Conservation (phyloP, 1,139 yeast genomes). For the Suhomyces chickasaworum region DNA sequence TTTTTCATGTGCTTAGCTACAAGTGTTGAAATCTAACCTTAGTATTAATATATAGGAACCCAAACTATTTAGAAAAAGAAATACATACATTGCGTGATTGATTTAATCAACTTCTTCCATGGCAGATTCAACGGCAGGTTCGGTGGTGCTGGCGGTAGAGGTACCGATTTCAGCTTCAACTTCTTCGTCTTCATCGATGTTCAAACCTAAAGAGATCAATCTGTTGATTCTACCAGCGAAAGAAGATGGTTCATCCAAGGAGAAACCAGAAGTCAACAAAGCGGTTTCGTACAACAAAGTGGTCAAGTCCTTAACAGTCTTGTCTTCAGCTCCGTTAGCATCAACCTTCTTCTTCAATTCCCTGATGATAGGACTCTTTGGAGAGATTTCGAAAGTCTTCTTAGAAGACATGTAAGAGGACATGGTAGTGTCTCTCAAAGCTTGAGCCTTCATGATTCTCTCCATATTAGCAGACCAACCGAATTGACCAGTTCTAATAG, state of each 20-base stretch:
- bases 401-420: constrained; percentile 99
- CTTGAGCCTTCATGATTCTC: constrained; percentile 99
- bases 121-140: constrained; percentile 81
- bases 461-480: constrained; percentile 99
- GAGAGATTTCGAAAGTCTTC: constrained; percentile 98
- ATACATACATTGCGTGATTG: constrained; percentile 15
- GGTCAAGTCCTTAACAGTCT: constrained; percentile 97
- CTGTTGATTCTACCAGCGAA: constrained; percentile 98
- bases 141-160: constrained; percentile 56
- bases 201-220: constrained; percentile 95
- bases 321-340: constrained; percentile 95
- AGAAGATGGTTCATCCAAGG: constrained; percentile 96
- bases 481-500: constrained; percentile 99
- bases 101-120: constrained; percentile 98
- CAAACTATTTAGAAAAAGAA: constrained; percentile 14
- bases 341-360: constrained; percentile 97
- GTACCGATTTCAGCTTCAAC: constrained; percentile 47
- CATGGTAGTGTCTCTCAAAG: constrained; percentile 98
- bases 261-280: constrained; percentile 96
- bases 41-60: constrained; percentile 12
- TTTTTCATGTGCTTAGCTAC: background rate
- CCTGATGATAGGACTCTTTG: constrained; percentile 91
- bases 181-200: constrained; percentile 83
- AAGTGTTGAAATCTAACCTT: constrained; percentile 7
- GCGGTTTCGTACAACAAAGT: constrained; percentile 97